Evolutionary conservation across 1,284 basidiomycete genomes (phyloP).

Genomic region (Fistulinella cinereoalba): DNA sequence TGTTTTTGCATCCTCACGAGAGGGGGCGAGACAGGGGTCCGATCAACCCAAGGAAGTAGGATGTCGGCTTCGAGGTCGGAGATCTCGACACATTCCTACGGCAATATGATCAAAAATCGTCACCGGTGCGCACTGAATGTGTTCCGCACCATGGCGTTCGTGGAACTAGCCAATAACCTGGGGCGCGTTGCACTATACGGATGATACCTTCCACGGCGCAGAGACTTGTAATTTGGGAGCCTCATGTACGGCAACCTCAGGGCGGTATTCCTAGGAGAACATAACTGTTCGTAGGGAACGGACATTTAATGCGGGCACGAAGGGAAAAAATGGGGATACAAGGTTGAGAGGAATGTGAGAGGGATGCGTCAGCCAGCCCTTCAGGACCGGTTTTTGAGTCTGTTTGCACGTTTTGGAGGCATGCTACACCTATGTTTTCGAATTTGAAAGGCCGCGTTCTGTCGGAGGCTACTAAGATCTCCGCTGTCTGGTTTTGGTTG

Average conservation of each 20-base stretch:
- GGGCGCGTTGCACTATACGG: slow-evolving; percentile 13
- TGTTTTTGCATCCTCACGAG: slow-evolving; percentile 12
- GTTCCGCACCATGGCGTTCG: slow-evolving; percentile 9
- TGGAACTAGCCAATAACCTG: not conserved
- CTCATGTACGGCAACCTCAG: slow-evolving; percentile 15
- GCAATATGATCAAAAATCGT: slow-evolving; percentile 5
- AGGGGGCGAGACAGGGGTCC: slow-evolving; percentile 7
- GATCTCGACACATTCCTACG: slow-evolving; percentile 12
- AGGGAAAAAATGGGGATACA: not conserved
- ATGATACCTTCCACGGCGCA: slow-evolving; percentile 19
- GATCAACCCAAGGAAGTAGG: not conserved
- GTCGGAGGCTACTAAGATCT: slow-evolving; percentile 19
- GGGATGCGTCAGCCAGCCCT: slow-evolving; percentile 9
- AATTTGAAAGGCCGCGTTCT: slow-evolving; percentile 27
- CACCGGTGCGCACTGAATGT: not conserved
- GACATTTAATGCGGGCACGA: slow-evolving; percentile 12
- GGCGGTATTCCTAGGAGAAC: slow-evolving; percentile 5
- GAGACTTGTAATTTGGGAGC: slow-evolving; percentile 21
- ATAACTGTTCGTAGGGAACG: slow-evolving; percentile 20
- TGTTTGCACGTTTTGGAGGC: slow-evolving; percentile 25
- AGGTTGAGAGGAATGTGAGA: not conserved
- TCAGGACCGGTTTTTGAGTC: slow-evolving; percentile 10
- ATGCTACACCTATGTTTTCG: slow-evolving; percentile 14
- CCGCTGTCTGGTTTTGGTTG: slow-evolving; percentile 24
- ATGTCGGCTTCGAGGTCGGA: slow-evolving; percentile 5